phyloP scores from a whole-genome alignment of 306 rosid genomes.

The Rosa lucieae region DNA sequence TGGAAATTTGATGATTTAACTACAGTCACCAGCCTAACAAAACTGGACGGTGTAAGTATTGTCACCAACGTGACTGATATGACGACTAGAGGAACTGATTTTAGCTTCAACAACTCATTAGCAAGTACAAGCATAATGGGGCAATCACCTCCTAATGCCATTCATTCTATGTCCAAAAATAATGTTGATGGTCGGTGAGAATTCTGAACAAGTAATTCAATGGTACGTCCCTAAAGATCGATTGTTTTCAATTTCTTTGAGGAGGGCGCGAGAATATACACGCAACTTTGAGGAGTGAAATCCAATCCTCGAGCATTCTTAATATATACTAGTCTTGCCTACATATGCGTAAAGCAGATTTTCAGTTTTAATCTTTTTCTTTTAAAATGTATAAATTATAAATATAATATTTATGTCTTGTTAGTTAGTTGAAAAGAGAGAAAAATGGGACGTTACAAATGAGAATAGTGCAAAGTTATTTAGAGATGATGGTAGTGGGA shows the following conservation, averaged over 20 bases:
- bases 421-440: no score
- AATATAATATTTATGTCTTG: no score
- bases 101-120: conserved; percentile 32
- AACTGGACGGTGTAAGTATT: conserved; percentile 38
- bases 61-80: conserved; percentile 24
- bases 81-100: conserved; percentile 28
- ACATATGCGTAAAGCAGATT: no score
- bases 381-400: no score
- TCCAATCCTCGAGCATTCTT: no score
- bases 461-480: no score
- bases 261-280: background rate
- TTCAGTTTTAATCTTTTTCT: no score
- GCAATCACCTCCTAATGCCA: conserved; percentile 22
- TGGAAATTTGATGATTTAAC: conserved; percentile 44
- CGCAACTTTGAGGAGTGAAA: no score
- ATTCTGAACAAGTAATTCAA: background rate
- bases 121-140: conserved; percentile 37
- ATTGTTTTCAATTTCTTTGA: background rate
- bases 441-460: no score
- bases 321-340: no score
- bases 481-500: no score
- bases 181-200: conserved; percentile 37
- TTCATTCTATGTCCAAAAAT: conserved; percentile 32
- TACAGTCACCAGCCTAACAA: background rate
- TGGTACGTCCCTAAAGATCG: background rate